Conservation (phyloP, 116 monocot genomes). For the Iris pallida region DNA sequence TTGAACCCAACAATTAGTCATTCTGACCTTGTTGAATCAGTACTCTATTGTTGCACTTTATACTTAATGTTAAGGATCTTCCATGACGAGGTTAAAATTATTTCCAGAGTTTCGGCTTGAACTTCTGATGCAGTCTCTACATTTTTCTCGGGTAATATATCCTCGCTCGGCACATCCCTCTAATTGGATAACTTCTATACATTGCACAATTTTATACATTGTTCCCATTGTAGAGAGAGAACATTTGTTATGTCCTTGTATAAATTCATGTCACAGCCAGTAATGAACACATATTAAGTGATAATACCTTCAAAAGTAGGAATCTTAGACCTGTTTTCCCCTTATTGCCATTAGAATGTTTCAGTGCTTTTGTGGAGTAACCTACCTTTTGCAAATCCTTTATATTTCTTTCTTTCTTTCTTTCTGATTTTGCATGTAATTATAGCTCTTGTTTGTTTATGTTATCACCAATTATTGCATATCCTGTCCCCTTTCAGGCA, state of each 20-base stretch:
- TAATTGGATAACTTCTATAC: no score
- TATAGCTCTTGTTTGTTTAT: not conserved
- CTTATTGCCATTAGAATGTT: no score
- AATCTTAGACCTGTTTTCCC: no score
- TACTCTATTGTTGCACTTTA: not conserved
- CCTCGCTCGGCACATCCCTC: no score
- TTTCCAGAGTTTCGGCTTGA: slow-evolving; percentile 93
- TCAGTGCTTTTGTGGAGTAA: no score
- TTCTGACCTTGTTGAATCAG: not conserved
- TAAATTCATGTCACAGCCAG: no score
- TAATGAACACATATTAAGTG: no score
- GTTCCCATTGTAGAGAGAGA: no score
- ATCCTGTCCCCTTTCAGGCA: slow-evolving; percentile 33
- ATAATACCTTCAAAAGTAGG: no score
- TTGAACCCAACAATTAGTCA: not conserved
- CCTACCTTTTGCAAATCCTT: no score
- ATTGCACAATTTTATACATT: no score
- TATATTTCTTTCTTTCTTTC: not conserved
- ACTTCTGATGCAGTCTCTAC: slow-evolving; percentile 93
- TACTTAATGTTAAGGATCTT: not conserved
- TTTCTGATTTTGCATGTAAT: not conserved
- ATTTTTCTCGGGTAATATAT: slow-evolving; percentile 79
- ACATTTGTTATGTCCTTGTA: no score
- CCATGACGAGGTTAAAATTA: slow-evolving; percentile 10
- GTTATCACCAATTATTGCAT: not conserved